Evolutionary conservation across 495 filamentous ascomycete genomes (phyloP), one percentile per base, ranked within the genome.

Genomic region (Aspergillus funiculosus): DNA sequence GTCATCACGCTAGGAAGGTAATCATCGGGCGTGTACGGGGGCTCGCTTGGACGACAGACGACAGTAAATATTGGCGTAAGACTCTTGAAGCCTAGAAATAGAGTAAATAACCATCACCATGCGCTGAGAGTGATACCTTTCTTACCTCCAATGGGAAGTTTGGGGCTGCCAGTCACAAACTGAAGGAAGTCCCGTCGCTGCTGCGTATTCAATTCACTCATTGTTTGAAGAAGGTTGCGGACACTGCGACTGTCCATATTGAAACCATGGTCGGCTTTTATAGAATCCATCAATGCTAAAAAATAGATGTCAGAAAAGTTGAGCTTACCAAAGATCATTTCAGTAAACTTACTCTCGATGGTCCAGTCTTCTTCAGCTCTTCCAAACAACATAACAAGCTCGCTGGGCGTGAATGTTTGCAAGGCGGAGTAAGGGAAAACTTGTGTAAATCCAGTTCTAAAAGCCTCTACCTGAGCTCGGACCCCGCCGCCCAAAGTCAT

Each of bases 1-100:
- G 94, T 99, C 94, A 99, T 99, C 59, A 97, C 94, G 57, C 90
- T 96, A 18, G 94, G 89, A 25, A 99, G 75, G 54, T 96, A 97
- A 66, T 97, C 94, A 60, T 99, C 94, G 3, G 92, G 94, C 6
- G 83, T 86, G 63, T 89, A 94, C 2, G 92, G 92, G 6, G 88
- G 81, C 57, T 99, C 94, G 69, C 87, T 94, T 5, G 92, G 91
- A 63, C 94, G 95, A 72, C 94, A 97, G 13, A 99, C 94, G 29
- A 99, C 94, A 6, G 94, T 99, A 61, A 99, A 95, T 76, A 97
- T 94, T 5, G 94, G 94, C 3, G 87, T 97, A 26, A 99, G 78
- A 65, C 80, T 83, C 73, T 92, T 95, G 81, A 99, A 99, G 35
- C 92, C 92, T 96, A 51, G 28, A 41, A 17, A 32, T 47, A 42